These are phyloP conservation scores for Magnaporthales sp. DNA, from an alignment of 2,329 filamentous ascomycete genomes.

Conservation along the genomic window DNA sequence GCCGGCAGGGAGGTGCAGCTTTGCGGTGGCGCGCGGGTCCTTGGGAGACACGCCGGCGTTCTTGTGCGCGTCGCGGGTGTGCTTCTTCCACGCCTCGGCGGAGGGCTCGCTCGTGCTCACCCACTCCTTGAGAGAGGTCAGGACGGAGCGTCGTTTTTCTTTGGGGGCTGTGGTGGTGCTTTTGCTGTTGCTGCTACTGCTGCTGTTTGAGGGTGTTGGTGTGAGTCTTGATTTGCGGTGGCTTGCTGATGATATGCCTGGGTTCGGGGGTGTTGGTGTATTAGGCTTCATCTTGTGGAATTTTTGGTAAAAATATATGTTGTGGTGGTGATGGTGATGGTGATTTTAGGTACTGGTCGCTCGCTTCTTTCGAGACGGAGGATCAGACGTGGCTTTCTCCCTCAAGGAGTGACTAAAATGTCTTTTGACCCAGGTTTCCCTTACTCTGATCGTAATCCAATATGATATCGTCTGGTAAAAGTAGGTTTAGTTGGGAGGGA, in stretches of 20 bases:
- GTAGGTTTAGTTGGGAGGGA: background rate
- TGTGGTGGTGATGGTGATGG: background rate
- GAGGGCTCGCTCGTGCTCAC: constrained; percentile 40
- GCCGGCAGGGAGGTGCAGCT: constrained; percentile 36
- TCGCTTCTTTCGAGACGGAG: background rate
- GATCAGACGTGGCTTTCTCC: background rate
- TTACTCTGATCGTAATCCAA: background rate
- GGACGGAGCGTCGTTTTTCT: constrained; percentile 22
- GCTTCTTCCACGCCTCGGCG: constrained; percentile 35
- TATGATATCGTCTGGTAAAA: background rate
- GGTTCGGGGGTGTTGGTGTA: background rate
- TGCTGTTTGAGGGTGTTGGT: background rate
- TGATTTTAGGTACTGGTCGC: background rate
- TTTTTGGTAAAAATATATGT: background rate
- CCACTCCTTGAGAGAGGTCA: constrained; percentile 38
- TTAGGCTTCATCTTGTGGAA: background rate
- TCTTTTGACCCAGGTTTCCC: background rate
- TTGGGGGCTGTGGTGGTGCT: background rate
- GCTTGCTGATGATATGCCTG: background rate
- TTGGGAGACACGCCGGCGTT: constrained; percentile 33
- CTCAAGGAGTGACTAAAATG: background rate
- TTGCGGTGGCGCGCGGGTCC: constrained; percentile 33
- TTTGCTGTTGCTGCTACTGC: background rate
- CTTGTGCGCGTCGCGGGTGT: constrained; percentile 32
- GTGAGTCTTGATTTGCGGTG: no score